A percentile compares a stretch with the other conserved stretches of the same genome.
phyloP scores from a whole-genome alignment of 352 stramenopile genomes.

The Globisporangium apiculatum region DNA sequence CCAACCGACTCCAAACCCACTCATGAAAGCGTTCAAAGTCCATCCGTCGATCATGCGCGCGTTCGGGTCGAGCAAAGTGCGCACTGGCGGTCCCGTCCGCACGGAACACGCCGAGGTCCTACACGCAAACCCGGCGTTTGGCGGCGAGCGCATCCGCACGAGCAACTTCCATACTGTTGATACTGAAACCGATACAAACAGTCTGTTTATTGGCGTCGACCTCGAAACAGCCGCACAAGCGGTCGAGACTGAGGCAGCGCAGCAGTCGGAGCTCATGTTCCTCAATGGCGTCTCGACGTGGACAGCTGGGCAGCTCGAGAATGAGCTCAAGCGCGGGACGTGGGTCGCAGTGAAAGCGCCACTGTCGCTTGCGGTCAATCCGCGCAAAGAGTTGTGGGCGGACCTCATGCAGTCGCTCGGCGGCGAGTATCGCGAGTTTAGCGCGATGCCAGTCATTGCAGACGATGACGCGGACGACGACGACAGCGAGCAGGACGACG shows the following conservation, averaged over 20 bases:
- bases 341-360: slow-evolving; percentile 76
- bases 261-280: slow-evolving; percentile 68
- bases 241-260: slow-evolving; percentile 38
- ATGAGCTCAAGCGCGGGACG: slow-evolving; percentile 55
- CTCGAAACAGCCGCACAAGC: slow-evolving; percentile 52
- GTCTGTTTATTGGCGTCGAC: slow-evolving; percentile 64
- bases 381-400: slow-evolving; percentile 55
- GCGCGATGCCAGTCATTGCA: slow-evolving; percentile 47
- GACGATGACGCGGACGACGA: slow-evolving; percentile 30
- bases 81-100: slow-evolving; percentile 53
- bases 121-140: slow-evolving; percentile 31
- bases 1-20: slow-evolving; percentile 38
- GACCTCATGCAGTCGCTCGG: slow-evolving; percentile 61
- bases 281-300: slow-evolving; percentile 71
- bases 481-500: slow-evolving; percentile 14
- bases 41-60: slow-evolving; percentile 43
- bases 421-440: slow-evolving; percentile 72
- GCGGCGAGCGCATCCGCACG: slow-evolving; percentile 38
- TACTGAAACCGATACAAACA: slow-evolving; percentile 16
- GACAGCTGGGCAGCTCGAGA: slow-evolving; percentile 60
- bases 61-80: slow-evolving; percentile 57
- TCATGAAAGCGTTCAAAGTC: slow-evolving; percentile 55
- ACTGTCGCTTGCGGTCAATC: slow-evolving; percentile 57
- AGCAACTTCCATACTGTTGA: slow-evolving; percentile 30
- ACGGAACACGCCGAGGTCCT: slow-evolving; percentile 52